Evolutionary conservation across 106 monocot species (phyloP).

Genomic region (Platanthera zijinensis): DNA sequence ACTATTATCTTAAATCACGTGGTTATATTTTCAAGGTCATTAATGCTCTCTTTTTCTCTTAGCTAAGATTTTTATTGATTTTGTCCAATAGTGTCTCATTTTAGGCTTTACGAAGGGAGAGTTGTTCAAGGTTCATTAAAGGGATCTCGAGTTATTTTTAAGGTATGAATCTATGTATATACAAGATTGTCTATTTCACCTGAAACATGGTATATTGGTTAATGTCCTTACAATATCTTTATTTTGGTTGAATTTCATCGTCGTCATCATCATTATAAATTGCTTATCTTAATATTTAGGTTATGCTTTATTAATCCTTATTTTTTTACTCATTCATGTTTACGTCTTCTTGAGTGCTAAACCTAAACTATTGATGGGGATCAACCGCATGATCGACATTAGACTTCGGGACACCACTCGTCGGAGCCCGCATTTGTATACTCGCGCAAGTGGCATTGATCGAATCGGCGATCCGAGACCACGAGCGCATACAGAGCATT

Average conservation of each 20-base stretch:
- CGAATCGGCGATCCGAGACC: too few species aligned
- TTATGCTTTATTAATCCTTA: too few species aligned
- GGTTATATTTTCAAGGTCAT: not conserved
- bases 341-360: too few species aligned
- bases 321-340: too few species aligned
- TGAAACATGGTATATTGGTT: not conserved
- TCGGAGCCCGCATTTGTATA: too few species aligned
- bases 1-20: not conserved
- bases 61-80: slow-evolving; percentile 27
- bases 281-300: too few species aligned
- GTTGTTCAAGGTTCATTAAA: slow-evolving; percentile 56
- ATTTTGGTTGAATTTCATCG: not conserved
- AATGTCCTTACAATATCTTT: not conserved
- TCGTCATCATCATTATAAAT: too few species aligned
- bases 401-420: too few species aligned
- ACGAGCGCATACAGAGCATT: too few species aligned
- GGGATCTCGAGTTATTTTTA: slow-evolving; percentile 65
- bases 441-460: too few species aligned
- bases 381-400: too few species aligned
- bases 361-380: too few species aligned
- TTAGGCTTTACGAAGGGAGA: slow-evolving; percentile 95
- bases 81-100: slow-evolving; percentile 41
- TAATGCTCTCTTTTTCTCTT: slow-evolving; percentile 5
- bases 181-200: not conserved
- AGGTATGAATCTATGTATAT: slow-evolving; percentile 34